Evolutionary conservation across 2,329 filamentous ascomycete species (phyloP).

Genomic region (Cladophialophora chaetospira): DNA sequence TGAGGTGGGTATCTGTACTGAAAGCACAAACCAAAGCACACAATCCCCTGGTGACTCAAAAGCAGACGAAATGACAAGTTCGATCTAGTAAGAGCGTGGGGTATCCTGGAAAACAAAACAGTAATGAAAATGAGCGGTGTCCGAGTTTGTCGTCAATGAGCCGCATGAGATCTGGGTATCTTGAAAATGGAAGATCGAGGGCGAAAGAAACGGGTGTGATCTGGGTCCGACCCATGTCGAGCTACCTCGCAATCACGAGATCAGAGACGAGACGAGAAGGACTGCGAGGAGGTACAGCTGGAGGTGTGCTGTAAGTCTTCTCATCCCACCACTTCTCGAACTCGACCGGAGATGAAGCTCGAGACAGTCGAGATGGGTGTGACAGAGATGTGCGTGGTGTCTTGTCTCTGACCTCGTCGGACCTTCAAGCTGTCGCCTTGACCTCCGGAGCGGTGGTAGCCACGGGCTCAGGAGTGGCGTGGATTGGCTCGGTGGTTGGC

Average conservation of each 20-base stretch:
- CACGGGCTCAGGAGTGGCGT: slow-evolving; percentile 19
- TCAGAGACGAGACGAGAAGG: slow-evolving; percentile 36
- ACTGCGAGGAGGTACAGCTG: slow-evolving; percentile 32
- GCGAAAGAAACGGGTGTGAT: slow-evolving; percentile 4
- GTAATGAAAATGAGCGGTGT: slow-evolving; percentile 29
- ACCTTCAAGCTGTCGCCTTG: slow-evolving; percentile 36
- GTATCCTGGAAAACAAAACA: slow-evolving; percentile 31
- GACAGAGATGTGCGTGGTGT: slow-evolving; percentile 33
- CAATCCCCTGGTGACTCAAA: slow-evolving; percentile 20
- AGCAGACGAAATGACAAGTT: slow-evolving; percentile 20
- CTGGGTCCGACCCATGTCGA: slow-evolving; percentile 18
- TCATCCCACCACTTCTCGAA: slow-evolving; percentile 38
- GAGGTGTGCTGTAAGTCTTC: slow-evolving; percentile 27
- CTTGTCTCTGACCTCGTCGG: slow-evolving; percentile 34
- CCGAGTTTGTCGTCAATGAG: slow-evolving; percentile 31
- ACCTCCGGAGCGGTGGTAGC: slow-evolving; percentile 28
- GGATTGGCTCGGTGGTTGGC: slow-evolving; percentile 24
- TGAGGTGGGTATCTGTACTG: slow-evolving; percentile 32
- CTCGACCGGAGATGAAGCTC: slow-evolving; percentile 34
- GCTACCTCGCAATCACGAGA: slow-evolving; percentile 32
- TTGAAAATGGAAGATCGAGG: slow-evolving; percentile 14
- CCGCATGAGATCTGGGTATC: slow-evolving; percentile 13
- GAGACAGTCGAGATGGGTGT: slow-evolving; percentile 31
- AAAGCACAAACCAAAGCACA: slow-evolving; percentile 19
- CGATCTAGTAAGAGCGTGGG: slow-evolving; percentile 30